These are phyloP conservation scores for Amphicarpaea edgeworthii DNA, from an alignment of 306 rosid species.

Conservation along the genomic window DNA sequence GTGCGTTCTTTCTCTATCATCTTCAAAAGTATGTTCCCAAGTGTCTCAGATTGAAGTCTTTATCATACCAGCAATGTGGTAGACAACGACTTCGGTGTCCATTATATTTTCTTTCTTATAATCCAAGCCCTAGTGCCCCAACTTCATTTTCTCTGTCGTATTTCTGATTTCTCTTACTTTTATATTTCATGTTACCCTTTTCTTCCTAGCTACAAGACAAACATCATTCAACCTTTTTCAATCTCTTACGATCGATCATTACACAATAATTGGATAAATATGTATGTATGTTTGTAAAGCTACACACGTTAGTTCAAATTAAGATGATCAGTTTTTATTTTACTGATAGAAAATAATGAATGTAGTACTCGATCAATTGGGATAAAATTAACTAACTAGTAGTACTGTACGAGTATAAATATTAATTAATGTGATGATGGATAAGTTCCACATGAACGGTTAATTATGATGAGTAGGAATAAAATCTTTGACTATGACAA, in stretches of 20 bases:
- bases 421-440: too few relatives aligned
- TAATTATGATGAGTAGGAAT: not conserved
- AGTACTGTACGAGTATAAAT: too few relatives aligned
- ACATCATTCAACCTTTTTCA: conserved; percentile 46
- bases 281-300: conserved; percentile 6
- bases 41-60: conserved; percentile 45
- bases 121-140: conserved; percentile 34
- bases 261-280: conserved; percentile 53
- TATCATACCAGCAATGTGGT: conserved; percentile 54
- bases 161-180: not conserved
- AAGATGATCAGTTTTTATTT: not conserved
- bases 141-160: conserved; percentile 46
- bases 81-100: conserved; percentile 56
- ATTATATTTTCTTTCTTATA: conserved; percentile 49
- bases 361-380: not conserved
- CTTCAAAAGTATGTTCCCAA: conserved; percentile 53
- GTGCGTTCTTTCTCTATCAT: conserved; percentile 53
- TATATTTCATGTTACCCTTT: not conserved
- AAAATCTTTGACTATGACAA: conserved; percentile 33
- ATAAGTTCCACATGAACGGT: not conserved
- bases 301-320: conserved; percentile 26
- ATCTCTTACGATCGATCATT: conserved; percentile 46
- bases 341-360: not conserved
- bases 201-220: conserved; percentile 46
- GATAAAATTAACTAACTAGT: too few relatives aligned